A percentile compares a stretch with the other conserved stretches of the same genome.
These are phyloP conservation scores for Luffa acutangula DNA, from an alignment of 306 rosid species.

Conservation along the genomic window DNA sequence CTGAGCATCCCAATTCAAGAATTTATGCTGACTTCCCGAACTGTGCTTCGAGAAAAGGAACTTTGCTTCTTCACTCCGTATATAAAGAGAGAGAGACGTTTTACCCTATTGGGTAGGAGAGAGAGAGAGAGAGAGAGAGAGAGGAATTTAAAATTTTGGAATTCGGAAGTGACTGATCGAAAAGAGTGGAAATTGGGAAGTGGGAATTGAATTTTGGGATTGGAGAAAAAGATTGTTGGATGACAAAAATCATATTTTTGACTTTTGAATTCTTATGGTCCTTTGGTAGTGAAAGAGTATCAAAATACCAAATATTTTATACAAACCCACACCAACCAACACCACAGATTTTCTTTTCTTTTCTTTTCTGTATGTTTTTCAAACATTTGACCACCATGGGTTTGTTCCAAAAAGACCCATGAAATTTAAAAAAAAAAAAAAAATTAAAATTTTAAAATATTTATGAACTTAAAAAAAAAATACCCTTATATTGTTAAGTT, in stretches of 20 bases:
- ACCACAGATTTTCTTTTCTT: neutral
- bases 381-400: too few species aligned
- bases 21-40: neutral
- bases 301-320: neutral
- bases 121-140: neutral
- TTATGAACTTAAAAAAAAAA: too few species aligned
- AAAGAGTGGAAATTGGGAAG: neutral
- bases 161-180: neutral
- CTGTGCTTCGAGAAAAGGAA: neutral
- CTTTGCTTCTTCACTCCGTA: neutral
- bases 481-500: too few species aligned
- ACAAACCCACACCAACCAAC: neutral
- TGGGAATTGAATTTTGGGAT: neutral
- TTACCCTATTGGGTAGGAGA: neutral
- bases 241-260: neutral
- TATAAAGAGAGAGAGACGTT: neutral
- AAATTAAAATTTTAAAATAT: too few species aligned
- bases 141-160: neutral
- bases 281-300: neutral
- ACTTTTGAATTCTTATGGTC: neutral
- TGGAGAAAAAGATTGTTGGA: neutral
- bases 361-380: too few species aligned
- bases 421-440: too few species aligned
- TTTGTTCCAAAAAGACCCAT: too few species aligned
- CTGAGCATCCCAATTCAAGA: neutral